Percentiles rank a stretch among this genome's conserved stretches.
Conservation (phyloP, 257 asterid species). For the Ocimum tenuiflorum region DNA sequence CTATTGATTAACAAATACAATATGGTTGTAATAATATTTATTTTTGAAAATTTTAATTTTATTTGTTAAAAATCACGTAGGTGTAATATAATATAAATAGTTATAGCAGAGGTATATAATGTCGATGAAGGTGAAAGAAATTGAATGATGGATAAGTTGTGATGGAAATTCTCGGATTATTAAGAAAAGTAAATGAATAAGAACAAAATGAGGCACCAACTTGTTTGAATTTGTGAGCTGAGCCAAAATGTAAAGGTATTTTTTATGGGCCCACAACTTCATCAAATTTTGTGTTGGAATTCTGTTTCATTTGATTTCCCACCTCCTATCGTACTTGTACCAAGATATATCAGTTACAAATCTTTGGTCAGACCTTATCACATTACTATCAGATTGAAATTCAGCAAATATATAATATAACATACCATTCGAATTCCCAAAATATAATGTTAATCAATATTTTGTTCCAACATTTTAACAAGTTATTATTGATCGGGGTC, state of each 20-base stretch:
- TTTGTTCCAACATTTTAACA: too few relatives aligned
- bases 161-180: background rate
- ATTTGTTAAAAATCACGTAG: background rate
- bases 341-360: too few relatives aligned
- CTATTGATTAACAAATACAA: slow-evolving; percentile 11
- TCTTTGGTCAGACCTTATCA: too few relatives aligned
- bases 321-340: too few relatives aligned
- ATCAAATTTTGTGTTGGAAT: background rate
- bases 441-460: too few relatives aligned
- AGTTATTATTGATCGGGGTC: too few relatives aligned
- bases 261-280: slow-evolving; percentile 4
- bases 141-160: background rate
- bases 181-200: background rate
- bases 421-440: too few relatives aligned
- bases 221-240: slow-evolving; percentile 22
- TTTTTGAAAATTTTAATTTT: background rate
- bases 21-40: background rate
- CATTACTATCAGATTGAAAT: too few relatives aligned
- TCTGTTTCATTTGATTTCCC: background rate
- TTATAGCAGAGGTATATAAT: background rate
- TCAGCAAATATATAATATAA: background rate
- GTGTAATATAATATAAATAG: background rate
- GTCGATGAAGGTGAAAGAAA: background rate
- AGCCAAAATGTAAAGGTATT: slow-evolving; percentile 11
- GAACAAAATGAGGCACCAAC: slow-evolving; percentile 22